Evolutionary conservation across 331 rosid genomes (phyloP).

Genomic region (Arachis monticola): DNA sequence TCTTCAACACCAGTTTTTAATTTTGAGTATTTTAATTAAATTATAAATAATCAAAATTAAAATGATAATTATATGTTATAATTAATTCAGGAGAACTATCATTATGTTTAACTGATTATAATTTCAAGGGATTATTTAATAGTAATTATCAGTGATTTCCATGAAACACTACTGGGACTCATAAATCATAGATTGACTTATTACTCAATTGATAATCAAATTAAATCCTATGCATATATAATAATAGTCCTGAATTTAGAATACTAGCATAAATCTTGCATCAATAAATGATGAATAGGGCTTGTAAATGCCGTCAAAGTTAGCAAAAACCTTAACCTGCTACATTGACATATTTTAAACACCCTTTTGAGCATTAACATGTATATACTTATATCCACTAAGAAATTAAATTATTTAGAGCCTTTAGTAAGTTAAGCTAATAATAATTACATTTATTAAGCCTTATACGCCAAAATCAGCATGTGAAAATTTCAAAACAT

Average conservation of each 20-base stretch:
- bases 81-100: no score
- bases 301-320: constrained; percentile 39
- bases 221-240: not conserved
- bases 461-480: not conserved
- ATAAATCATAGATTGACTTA: not conserved
- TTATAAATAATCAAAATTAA: no score
- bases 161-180: not conserved
- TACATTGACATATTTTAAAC: not conserved
- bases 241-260: not conserved
- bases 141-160: not conserved
- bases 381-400: not conserved
- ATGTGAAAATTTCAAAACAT: constrained; percentile 25
- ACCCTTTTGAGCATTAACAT: not conserved
- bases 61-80: no score
- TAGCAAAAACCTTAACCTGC: constrained; percentile 24
- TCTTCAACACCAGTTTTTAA: no score
- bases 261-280: no score
- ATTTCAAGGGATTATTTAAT: not conserved
- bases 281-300: not conserved
- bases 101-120: no score
- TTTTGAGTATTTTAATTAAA: no score
- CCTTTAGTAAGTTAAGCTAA: constrained; percentile 6
- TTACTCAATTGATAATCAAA: not conserved
- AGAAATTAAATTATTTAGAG: not conserved
- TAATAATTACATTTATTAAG: not conserved